Conservation (phyloP, 371 early-diverging fungal species). For the Vairimorpha ceranae region DNA sequence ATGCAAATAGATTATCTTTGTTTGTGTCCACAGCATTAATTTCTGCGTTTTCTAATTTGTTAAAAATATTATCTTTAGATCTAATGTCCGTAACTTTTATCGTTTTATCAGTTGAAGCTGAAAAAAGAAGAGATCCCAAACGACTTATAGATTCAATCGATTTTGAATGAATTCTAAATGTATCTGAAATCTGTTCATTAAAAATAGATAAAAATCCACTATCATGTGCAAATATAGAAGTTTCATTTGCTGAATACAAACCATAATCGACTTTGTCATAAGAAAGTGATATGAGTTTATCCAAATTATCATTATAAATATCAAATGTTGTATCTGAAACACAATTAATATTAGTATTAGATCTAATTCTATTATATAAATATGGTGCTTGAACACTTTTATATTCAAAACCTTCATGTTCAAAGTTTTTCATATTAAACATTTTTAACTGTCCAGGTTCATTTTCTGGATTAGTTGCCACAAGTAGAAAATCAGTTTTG, state of each 20-base stretch:
- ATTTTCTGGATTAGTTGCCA: constrained; percentile 50
- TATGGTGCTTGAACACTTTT: neutral
- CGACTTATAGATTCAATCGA: constrained; percentile 42
- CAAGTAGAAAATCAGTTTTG: constrained; percentile 5
- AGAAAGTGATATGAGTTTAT: constrained; percentile 2
- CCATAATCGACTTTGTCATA: constrained; percentile 43
- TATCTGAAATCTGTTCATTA: neutral
- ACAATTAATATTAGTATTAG: constrained; percentile 27
- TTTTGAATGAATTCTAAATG: constrained; percentile 18
- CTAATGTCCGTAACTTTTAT: constrained; percentile 47
- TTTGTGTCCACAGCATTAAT: constrained; percentile 60
- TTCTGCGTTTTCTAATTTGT: constrained; percentile 22
- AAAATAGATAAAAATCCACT: constrained; percentile 24
- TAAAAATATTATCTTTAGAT: neutral
- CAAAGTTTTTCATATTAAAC: constrained; percentile 24
- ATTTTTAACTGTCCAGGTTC: constrained; percentile 1
- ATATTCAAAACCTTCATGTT: constrained; percentile 6
- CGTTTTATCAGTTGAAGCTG: constrained; percentile 36
- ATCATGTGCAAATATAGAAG: constrained; percentile 13
- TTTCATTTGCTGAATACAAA: constrained; percentile 4
- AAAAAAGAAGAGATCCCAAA: constrained; percentile 22
- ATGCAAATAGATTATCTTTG: constrained; percentile 45
- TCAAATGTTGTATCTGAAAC: constrained; percentile 35
- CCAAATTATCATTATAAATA: constrained; percentile 32
- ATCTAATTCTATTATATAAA: constrained; percentile 43